Percentiles rank a stretch among this genome's conserved stretches.
phyloP scores from a whole-genome alignment of 176 grass and related monocot species.

The Rhynchospora pubera region DNA sequence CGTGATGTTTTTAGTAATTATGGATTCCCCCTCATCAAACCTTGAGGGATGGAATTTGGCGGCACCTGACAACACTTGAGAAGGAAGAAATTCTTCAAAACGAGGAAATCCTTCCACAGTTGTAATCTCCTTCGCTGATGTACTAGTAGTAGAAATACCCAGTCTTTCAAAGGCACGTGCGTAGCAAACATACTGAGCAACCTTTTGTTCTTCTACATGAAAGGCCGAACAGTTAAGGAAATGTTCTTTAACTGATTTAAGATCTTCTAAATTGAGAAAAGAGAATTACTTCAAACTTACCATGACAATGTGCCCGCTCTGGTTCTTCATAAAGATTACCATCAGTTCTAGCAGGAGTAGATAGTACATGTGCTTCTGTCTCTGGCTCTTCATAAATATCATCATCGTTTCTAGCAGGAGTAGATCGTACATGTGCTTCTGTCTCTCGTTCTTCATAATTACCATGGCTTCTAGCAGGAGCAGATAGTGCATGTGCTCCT shows the following conservation, averaged over 20 bases:
- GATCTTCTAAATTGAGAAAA: constrained; percentile 3
- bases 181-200: constrained; percentile 27
- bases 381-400: neutral
- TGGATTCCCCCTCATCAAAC: constrained; percentile 22
- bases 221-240: constrained; percentile 10
- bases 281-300: constrained; percentile 10
- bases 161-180: constrained; percentile 64
- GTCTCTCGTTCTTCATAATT: neutral
- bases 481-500: neutral
- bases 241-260: constrained; percentile 29
- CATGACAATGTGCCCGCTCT: constrained; percentile 9
- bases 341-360: neutral
- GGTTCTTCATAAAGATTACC: neutral
- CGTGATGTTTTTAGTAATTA: constrained; percentile 52
- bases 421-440: neutral
- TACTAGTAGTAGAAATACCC: constrained; percentile 23
- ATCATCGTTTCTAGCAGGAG: neutral
- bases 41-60: constrained; percentile 42
- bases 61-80: constrained; percentile 21
- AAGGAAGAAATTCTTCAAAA: constrained; percentile 61
- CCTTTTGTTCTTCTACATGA: constrained; percentile 29
- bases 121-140: constrained; percentile 28
- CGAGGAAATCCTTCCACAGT: neutral
- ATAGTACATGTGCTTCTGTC: neutral
- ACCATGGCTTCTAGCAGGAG: neutral